Conservation (phyloP, 139 green algal species). For the Tetraselmis chui region DNA sequence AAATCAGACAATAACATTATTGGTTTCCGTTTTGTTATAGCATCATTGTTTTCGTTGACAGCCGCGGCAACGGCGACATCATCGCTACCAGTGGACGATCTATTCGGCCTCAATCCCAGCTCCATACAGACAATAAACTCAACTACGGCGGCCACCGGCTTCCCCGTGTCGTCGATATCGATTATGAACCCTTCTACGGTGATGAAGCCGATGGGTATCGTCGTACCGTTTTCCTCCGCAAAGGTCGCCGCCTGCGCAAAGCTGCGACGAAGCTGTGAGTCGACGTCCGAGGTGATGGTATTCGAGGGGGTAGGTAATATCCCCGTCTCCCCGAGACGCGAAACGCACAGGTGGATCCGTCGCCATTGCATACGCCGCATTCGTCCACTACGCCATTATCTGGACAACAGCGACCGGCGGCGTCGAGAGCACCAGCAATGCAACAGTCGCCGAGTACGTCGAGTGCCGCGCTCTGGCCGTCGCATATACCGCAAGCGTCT, state of each 20-base stretch:
- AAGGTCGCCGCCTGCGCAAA: not conserved
- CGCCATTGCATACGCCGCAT: constrained; percentile 27
- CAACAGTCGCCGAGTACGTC: constrained; percentile 34
- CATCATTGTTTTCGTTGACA: no score
- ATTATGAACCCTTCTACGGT: no score
- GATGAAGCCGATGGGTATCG: no score
- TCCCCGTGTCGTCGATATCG: no score
- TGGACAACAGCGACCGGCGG: constrained; percentile 16
- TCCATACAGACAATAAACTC: no score
- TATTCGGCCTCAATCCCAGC: no score
- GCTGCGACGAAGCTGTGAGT: not conserved
- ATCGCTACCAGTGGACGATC: no score
- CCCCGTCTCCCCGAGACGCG: not conserved
- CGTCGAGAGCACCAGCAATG: constrained; percentile 11
- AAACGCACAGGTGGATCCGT: not conserved
- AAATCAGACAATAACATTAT: constrained; percentile 1
- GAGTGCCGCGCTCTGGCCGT: constrained; percentile 19
- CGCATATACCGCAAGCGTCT: constrained; percentile 45
- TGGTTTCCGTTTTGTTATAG: no score
- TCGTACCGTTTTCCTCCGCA: no score
- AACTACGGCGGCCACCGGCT: no score
- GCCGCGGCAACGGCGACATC: no score
- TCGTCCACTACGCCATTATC: constrained; percentile 13
- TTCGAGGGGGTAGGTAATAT: no score
- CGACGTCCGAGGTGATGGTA: not conserved